phyloP scores from a whole-genome alignment of 2,329 filamentous ascomycete species.

The Venturiaceae sp. region DNA sequence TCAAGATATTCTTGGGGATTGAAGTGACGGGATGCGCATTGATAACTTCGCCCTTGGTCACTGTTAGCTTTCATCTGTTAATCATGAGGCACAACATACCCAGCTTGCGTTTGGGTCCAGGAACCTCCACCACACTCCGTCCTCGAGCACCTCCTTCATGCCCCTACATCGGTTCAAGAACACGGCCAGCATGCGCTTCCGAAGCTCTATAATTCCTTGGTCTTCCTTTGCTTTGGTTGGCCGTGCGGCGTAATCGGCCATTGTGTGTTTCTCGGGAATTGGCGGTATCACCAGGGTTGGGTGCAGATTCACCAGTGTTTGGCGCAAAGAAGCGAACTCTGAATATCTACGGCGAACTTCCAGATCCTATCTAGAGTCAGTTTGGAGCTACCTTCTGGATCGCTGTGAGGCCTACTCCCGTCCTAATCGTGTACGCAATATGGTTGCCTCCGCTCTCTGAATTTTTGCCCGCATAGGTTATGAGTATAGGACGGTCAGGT shows the following conservation, averaged over 20 bases:
- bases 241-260: constrained; percentile 97
- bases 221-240: constrained; percentile 98
- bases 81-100: constrained; percentile 45
- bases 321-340: constrained; percentile 84
- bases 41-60: constrained; percentile 74
- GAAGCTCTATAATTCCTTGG: constrained; percentile 87
- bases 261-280: constrained; percentile 97
- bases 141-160: constrained; percentile 85
- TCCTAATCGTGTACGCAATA: constrained; percentile 95
- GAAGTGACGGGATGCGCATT: constrained; percentile 83
- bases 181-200: constrained; percentile 93
- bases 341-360: constrained; percentile 94
- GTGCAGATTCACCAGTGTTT: constrained; percentile 82
- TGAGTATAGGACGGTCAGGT: constrained; percentile 78
- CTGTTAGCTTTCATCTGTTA: constrained; percentile 4
- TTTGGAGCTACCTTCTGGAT: not conserved
- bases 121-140: constrained; percentile 97
- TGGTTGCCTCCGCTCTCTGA: constrained; percentile 82
- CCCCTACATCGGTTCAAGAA: constrained; percentile 88
- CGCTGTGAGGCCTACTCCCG: constrained; percentile 58
- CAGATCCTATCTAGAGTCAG: constrained; percentile 55
- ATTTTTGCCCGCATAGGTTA: constrained; percentile 93
- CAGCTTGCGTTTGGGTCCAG: constrained; percentile 97
- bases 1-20: constrained; percentile 87
- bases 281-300: constrained; percentile 93